A percentile compares a stretch with the other conserved stretches of the same genome.
Evolutionary conservation across 352 stramenopile species (phyloP).

Genomic region (Phytophthora ohioensis): DNA sequence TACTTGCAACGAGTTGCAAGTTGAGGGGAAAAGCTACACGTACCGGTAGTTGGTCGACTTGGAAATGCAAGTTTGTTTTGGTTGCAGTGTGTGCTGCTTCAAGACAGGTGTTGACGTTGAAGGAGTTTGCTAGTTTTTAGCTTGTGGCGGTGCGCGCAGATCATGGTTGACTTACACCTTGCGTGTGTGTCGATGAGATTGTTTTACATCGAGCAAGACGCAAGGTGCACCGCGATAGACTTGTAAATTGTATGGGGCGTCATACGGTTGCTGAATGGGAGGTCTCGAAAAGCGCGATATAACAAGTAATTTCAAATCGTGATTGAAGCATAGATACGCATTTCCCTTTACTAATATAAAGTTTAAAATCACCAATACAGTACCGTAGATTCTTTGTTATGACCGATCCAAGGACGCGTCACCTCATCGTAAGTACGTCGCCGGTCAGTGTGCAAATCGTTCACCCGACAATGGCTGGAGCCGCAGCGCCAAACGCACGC

Average conservation of each 20-base stretch:
- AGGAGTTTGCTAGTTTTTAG: no score
- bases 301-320: slow-evolving; percentile 26
- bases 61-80: slow-evolving; percentile 19
- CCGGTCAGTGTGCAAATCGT: slow-evolving; percentile 6
- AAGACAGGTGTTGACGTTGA: slow-evolving; percentile 23
- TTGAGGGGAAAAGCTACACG: slow-evolving; percentile 8
- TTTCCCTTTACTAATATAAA: background rate
- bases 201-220: slow-evolving; percentile 7
- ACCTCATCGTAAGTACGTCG: slow-evolving; percentile 10
- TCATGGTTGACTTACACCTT: background rate
- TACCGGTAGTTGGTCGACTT: no score
- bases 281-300: background rate
- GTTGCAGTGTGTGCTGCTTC: slow-evolving; percentile 5
- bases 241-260: slow-evolving; percentile 17
- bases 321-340: slow-evolving; percentile 24
- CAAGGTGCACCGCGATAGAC: slow-evolving; percentile 7
- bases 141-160: no score
- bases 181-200: slow-evolving; percentile 20
- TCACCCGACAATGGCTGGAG: slow-evolving; percentile 28
- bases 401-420: background rate
- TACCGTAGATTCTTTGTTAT: slow-evolving; percentile 4
- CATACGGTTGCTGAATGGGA: slow-evolving; percentile 6
- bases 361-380: no score
- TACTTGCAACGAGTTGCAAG: slow-evolving; percentile 14
- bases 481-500: background rate